Conservation (phyloP, 371 early-diverging fungal genomes). For the Cokeromyces recurvatus region DNA sequence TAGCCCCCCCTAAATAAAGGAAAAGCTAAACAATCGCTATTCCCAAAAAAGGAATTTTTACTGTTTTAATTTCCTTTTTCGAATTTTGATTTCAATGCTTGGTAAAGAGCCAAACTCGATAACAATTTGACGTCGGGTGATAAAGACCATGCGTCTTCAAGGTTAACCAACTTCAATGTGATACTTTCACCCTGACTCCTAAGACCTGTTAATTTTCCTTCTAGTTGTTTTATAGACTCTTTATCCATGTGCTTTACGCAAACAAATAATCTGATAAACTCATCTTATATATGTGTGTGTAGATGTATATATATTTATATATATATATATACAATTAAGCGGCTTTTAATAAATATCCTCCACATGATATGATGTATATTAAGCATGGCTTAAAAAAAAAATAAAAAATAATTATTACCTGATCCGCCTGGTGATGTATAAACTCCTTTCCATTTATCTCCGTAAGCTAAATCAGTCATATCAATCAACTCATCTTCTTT, state of each 20-base stretch:
- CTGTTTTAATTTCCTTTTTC: not conserved
- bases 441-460: slow-evolving; percentile 52
- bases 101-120: slow-evolving; percentile 65
- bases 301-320: too few species aligned
- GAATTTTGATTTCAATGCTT: slow-evolving; percentile 37
- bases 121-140: slow-evolving; percentile 72
- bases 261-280: slow-evolving; percentile 67
- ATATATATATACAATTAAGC: too few species aligned
- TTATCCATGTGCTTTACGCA: slow-evolving; percentile 56
- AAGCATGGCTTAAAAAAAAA: not conserved
- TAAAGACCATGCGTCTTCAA: slow-evolving; percentile 61
- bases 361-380: too few species aligned
- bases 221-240: slow-evolving; percentile 49
- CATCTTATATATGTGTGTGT: too few species aligned
- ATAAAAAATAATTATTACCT: slow-evolving; percentile 18
- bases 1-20: too few species aligned
- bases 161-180: slow-evolving; percentile 55
- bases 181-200: slow-evolving; percentile 79
- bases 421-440: slow-evolving; percentile 80
- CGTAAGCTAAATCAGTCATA: slow-evolving; percentile 55
- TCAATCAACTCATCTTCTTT: slow-evolving; percentile 62
- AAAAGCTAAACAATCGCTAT: slow-evolving; percentile 10
- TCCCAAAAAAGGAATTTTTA: slow-evolving; percentile 8
- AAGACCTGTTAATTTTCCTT: slow-evolving; percentile 67
- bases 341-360: too few species aligned